A percentile compares a stretch with the other conserved stretches of the same genome.
Evolutionary conservation across 2,329 filamentous ascomycete genomes (phyloP).

Genomic region (Fusarium solani-melongenae): DNA sequence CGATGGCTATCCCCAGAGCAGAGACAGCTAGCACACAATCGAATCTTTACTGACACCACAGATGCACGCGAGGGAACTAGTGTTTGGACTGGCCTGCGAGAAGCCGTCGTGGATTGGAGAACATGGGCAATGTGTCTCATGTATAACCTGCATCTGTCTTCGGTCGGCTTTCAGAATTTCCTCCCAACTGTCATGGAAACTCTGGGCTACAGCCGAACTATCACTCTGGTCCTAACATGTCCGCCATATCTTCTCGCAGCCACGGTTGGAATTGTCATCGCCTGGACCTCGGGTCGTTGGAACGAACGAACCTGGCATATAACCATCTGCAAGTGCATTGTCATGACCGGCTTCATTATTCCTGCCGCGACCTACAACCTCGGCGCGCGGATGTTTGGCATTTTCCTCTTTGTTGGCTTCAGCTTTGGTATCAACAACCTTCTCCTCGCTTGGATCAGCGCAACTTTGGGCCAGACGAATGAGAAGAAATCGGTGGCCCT

Average conservation of each 20-base stretch:
- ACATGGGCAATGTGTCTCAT: slow-evolving; percentile 45
- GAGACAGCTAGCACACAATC: slow-evolving; percentile 54
- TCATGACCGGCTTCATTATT: slow-evolving; percentile 44
- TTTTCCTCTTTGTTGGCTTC: slow-evolving; percentile 52
- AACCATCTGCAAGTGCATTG: slow-evolving; percentile 49
- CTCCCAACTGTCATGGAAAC: slow-evolving; percentile 54
- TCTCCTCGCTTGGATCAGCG: slow-evolving; percentile 55
- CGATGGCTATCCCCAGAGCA: slow-evolving; percentile 50
- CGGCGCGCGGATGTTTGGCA: slow-evolving; percentile 38
- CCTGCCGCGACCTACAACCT: slow-evolving; percentile 40
- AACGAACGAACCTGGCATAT: slow-evolving; percentile 48
- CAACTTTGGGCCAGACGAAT: slow-evolving; percentile 54
- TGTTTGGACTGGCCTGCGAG: slow-evolving; percentile 45
- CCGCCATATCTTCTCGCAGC: slow-evolving; percentile 61
- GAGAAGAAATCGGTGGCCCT: slow-evolving; percentile 54
- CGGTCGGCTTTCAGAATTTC: slow-evolving; percentile 45
- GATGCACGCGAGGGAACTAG: slow-evolving; percentile 49
- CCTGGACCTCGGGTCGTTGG: slow-evolving; percentile 53
- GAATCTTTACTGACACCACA: slow-evolving; percentile 48
- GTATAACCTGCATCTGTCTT: slow-evolving; percentile 40
- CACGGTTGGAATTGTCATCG: slow-evolving; percentile 20
- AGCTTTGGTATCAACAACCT: slow-evolving; percentile 56
- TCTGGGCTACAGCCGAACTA: slow-evolving; percentile 57
- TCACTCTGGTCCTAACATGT: slow-evolving; percentile 61
- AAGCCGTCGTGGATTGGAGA: slow-evolving; percentile 42